A percentile compares a stretch with the other conserved stretches of the same genome.
Conservation (phyloP, 2,329 filamentous ascomycete genomes). For the Zymoseptoria brevis region DNA sequence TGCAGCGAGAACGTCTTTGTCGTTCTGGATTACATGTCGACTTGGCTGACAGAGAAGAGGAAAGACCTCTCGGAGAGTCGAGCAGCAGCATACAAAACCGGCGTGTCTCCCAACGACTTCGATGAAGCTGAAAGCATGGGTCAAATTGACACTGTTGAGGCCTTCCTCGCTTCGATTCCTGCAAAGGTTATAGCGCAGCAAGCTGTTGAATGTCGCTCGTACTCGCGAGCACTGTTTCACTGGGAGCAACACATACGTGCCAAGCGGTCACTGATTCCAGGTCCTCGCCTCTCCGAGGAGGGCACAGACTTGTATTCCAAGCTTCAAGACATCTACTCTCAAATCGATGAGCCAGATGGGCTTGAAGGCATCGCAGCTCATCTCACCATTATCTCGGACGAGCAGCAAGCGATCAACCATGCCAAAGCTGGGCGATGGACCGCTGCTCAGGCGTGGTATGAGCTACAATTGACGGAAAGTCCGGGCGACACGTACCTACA, state of each 20-base stretch:
- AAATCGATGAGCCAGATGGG: conserved; percentile 96
- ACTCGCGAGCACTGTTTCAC: conserved; percentile 84
- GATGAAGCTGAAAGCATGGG: conserved; percentile 46
- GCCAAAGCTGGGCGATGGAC: conserved; percentile 89
- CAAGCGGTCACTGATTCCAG: conserved; percentile 32
- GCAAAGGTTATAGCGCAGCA: conserved; percentile 68
- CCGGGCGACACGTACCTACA: conserved; percentile 72
- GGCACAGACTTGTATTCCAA: conserved; percentile 47
- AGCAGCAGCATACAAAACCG: conserved; percentile 37
- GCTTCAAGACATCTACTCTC: conserved; percentile 87
- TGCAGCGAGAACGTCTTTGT: conserved; percentile 92
- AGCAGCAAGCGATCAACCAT: conserved; percentile 89
- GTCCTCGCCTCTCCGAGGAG: conserved; percentile 34
- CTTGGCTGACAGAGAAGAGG: conserved; percentile 78
- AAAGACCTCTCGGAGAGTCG: conserved; percentile 37
- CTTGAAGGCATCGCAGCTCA: conserved; percentile 90
- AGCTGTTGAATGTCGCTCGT: conserved; percentile 90
- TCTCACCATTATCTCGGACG: conserved; percentile 76
- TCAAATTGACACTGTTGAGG: conserved; percentile 59
- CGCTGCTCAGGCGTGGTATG: conserved; percentile 95
- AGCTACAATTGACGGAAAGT: conserved; percentile 73
- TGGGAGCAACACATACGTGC: conserved; percentile 83
- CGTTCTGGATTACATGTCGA: conserved; percentile 81
- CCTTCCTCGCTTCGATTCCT: conserved; percentile 60
- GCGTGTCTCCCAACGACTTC: conserved; percentile 38